Evolutionary conservation across 148 eudicot species (phyloP), one percentile per base, ranked within the genome.

Genomic region (Limonium bicolor): DNA sequence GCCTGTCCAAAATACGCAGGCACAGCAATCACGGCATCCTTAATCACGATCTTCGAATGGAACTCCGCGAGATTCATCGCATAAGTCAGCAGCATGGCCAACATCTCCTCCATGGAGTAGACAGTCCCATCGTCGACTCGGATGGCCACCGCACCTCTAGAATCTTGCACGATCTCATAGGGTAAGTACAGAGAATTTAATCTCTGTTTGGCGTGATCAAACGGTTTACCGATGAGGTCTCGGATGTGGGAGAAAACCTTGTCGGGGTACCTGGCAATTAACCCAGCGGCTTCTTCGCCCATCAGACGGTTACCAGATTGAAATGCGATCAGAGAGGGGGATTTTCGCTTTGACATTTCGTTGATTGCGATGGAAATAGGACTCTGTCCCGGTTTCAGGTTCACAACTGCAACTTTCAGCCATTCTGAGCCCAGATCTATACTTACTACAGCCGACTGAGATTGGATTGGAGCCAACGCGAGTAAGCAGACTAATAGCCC

Each of bases 391-490:
- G 94, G 94, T 46, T 92, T 92, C 0, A 92, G 68, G 48, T 92
- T 92, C 13, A 92, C 99, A 1, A 81, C 88, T 3, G 88, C 85
- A 18, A 92, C 95, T 65, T 92, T 92, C 3, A 85, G 30, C 88
- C 77, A 92, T 74, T 92, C 99, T 3, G 95, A 81, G 7, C 99
- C 99, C 3, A 85, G 82, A 81, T 92, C 99, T 70, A 92, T 53
- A 67, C 99, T 92, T 8, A 67, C 51, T 0, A 85, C 94, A 11
- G 95, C 99, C 2, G 88, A 63, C 56, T 72, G 48, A 0, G 74
- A 60, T 15, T 40, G 62, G 3, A 49, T 21, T 13, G 78, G 36
- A 28, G 29, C 3, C 1, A 71, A 45, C 18, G 67, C 47, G 5
- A 76, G 56, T 16, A 64, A 14, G 13, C 62, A 53, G 15, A 76